Base-by-base conservation (phyloP, 371 early-diverging fungal species). In the Mucor velutinosus region DNA sequence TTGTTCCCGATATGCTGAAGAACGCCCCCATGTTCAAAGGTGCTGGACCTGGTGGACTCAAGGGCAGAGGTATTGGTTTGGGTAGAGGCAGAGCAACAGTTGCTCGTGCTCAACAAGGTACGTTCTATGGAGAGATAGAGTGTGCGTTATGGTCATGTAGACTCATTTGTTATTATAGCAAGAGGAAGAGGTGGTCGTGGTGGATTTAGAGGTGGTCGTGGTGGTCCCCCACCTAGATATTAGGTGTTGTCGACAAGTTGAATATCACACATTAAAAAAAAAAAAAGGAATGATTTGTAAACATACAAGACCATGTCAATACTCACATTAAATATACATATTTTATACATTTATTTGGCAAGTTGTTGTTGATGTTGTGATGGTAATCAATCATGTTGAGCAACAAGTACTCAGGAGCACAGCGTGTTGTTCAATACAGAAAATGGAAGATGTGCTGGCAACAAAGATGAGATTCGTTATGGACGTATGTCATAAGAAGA, bases 1-100 rank as follows among this genome's bases (percentile, higher is more conserved):
- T 98, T 61, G 95, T 98, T 17, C 99, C 99, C 30, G 98, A 98
- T 78, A 98, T 98, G 95, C 84, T 99, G 59, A 95, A 95, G 86
- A 96, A 98, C 76, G 98, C 98, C 21, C 98, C 99, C 60, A 96
- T 98, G 97, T 98, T 98, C 80, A 92, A 93, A 82, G 87, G 89
- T 60, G 87, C 93, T 43, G 90, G 90, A 29, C 92, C 93, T 32
- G 90, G 91, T 49, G 90, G 89, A 23, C 84, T 90, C 71, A 94
- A 92, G 78, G 93, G 93, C 51, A 86, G 90, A 77, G 94, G 95
- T 37, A 92, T 92, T 58, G 95, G 95, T 70, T 75, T 93, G 67
- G 94, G 93, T 41, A 87, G 94, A 79, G 94, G 94, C 47, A 91
- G 89, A 77, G 94, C 93, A 37, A 93, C 93, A 45, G 94, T 94